Percentiles rank a stretch among this genome's conserved stretches.
phyloP scores from a whole-genome alignment of 495 filamentous ascomycete genomes.

The Aspergillus heteromorphus region DNA sequence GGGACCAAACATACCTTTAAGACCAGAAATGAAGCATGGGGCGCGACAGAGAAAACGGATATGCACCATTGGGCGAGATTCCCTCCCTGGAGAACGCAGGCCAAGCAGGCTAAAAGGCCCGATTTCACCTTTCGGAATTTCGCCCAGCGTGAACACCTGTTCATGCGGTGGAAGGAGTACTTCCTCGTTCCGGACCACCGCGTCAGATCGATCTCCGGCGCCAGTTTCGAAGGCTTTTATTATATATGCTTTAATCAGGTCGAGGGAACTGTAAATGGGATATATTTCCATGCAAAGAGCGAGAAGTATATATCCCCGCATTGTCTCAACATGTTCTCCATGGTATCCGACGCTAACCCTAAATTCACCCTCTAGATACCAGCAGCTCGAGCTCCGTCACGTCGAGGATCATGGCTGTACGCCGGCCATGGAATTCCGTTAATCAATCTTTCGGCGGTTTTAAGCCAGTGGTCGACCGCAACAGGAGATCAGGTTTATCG shows the following conservation, averaged over 20 bases:
- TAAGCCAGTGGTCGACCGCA: neutral
- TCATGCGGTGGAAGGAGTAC: slow-evolving; percentile 99
- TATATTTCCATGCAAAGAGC: slow-evolving; percentile 97
- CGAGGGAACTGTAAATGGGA: slow-evolving; percentile 76
- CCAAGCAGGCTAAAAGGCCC: slow-evolving; percentile 69
- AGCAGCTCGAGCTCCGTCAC: slow-evolving; percentile 87
- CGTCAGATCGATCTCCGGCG: slow-evolving; percentile 81
- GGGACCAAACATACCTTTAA: slow-evolving; percentile 90
- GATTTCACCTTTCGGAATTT: slow-evolving; percentile 66
- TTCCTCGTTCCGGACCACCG: slow-evolving; percentile 96
- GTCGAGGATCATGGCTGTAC: slow-evolving; percentile 80
- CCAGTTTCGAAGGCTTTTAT: slow-evolving; percentile 98
- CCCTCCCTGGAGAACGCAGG: slow-evolving; percentile 73
- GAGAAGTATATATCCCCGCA: slow-evolving; percentile 67
- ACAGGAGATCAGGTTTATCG: neutral
- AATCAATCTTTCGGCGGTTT: slow-evolving; percentile 33
- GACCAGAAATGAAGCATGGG: slow-evolving; percentile 87
- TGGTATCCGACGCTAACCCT: slow-evolving; percentile 5
- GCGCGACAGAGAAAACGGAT: slow-evolving; percentile 87
- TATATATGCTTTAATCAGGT: slow-evolving; percentile 99
- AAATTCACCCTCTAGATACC: slow-evolving; percentile 55
- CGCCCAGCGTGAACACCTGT: slow-evolving; percentile 80
- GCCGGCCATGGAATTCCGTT: slow-evolving; percentile 90
- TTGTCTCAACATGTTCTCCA: neutral
- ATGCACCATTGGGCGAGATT: slow-evolving; percentile 92